phyloP scores from a whole-genome alignment of 2,329 filamentous ascomycete genomes.

The Lecanicillium sp. region DNA sequence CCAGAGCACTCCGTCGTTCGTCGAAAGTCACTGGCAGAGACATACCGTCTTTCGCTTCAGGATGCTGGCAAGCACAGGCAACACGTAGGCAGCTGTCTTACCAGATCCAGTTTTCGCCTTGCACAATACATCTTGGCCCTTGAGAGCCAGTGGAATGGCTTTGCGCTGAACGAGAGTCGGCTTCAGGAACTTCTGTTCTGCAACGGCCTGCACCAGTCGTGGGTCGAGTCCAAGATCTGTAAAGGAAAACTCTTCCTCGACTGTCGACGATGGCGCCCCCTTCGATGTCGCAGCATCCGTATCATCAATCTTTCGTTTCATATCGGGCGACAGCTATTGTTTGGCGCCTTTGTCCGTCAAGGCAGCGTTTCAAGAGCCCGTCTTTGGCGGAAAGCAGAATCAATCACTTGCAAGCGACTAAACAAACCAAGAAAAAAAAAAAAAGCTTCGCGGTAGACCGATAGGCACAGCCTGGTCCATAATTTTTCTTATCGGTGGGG shows the following conservation, averaged over 20 bases:
- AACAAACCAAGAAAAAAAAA: no score
- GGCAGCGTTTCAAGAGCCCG: no score
- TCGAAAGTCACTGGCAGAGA: not conserved
- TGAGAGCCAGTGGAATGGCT: conserved; percentile 79
- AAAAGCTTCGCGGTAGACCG: no score
- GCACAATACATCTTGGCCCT: conserved; percentile 82
- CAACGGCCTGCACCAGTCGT: conserved; percentile 77
- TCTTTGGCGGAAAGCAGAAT: no score
- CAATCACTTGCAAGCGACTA: no score
- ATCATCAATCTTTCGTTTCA: conserved; percentile 8
- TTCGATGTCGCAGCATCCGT: not conserved
- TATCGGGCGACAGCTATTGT: not conserved
- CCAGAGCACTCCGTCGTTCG: no score
- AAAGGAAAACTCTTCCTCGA: conserved; percentile 48
- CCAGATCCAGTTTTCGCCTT: conserved; percentile 93
- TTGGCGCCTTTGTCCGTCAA: no score
- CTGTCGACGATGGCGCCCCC: not conserved
- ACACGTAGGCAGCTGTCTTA: conserved; percentile 92
- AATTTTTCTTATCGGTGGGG: no score
- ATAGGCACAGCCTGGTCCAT: no score
- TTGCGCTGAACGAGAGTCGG: conserved; percentile 85
- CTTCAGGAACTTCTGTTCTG: conserved; percentile 71
- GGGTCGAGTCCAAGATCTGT: conserved; percentile 72
- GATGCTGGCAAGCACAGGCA: conserved; percentile 80
- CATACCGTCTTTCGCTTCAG: conserved; percentile 65